Evolutionary conservation across 116 monocot species (phyloP).

Genomic region (Trichopus zeylanicus): DNA sequence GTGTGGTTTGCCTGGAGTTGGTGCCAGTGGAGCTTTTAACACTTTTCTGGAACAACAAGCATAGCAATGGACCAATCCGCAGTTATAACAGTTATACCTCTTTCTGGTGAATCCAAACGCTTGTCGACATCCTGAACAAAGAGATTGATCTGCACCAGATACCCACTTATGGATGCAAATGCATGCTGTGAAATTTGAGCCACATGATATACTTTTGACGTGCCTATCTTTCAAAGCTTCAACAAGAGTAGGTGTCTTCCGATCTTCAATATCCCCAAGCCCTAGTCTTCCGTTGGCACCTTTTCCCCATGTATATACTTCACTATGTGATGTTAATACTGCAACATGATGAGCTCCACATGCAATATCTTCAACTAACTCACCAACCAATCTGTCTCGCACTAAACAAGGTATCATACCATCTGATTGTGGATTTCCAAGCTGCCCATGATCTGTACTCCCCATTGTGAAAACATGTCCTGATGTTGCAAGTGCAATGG

Average conservation of each 20-base stretch:
- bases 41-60: slow-evolving; percentile 64
- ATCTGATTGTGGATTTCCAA: slow-evolving; percentile 67
- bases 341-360: slow-evolving; percentile 76
- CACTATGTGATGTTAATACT: slow-evolving; percentile 49
- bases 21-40: slow-evolving; percentile 52
- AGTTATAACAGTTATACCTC: slow-evolving; percentile 80
- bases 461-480: slow-evolving; percentile 64
- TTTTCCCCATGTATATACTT: slow-evolving; percentile 84
- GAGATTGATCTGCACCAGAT: slow-evolving; percentile 63
- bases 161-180: slow-evolving; percentile 82
- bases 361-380: slow-evolving; percentile 51
- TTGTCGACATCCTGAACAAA: slow-evolving; percentile 58
- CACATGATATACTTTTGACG: slow-evolving; percentile 64
- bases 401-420: slow-evolving; percentile 61
- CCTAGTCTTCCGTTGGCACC: slow-evolving; percentile 84
- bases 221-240: slow-evolving; percentile 71
- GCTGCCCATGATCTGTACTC: slow-evolving; percentile 67
- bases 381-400: slow-evolving; percentile 44
- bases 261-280: slow-evolving; percentile 70
- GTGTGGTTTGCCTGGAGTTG: slow-evolving; percentile 61
- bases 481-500: slow-evolving; percentile 65
- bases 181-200: slow-evolving; percentile 61
- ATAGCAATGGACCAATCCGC: slow-evolving; percentile 76
- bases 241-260: slow-evolving; percentile 59
- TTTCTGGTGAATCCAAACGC: slow-evolving; percentile 84